Conservation (phyloP, 352 stramenopile genomes). For the Phytopythium aichiense region DNA sequence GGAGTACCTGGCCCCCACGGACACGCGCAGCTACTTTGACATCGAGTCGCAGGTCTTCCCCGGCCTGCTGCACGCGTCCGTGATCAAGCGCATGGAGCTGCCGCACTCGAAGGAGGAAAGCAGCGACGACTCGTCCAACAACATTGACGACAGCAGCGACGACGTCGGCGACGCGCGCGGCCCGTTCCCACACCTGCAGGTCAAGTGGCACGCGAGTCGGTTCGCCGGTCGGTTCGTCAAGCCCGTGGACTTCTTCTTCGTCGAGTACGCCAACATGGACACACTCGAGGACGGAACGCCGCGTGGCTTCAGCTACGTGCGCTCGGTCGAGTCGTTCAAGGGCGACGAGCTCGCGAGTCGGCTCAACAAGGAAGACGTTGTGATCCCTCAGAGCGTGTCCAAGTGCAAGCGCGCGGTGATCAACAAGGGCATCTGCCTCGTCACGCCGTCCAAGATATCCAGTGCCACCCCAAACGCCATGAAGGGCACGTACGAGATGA, state of each 20-base stretch:
- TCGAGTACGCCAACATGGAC: conserved; percentile 84
- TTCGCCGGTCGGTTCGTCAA: conserved; percentile 81
- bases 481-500: conserved; percentile 57
- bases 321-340: conserved; percentile 80
- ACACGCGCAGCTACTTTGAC: conserved; percentile 71
- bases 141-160: conserved; percentile 18
- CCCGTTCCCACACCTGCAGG: conserved; percentile 63
- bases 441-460: conserved; percentile 34
- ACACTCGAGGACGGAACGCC: conserved; percentile 53
- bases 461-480: conserved; percentile 1
- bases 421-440: conserved; percentile 76
- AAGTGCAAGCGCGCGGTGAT: conserved; percentile 86
- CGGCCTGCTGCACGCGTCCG: conserved; percentile 65
- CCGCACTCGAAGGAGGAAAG: conserved; percentile 18
- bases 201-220: conserved; percentile 85
- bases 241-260: conserved; percentile 83
- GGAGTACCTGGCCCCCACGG: conserved; percentile 68
- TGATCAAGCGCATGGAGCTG: conserved; percentile 80
- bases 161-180: conserved; percentile 40
- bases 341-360: conserved; percentile 71
- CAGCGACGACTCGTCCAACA: conserved; percentile 22
- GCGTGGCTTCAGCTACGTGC: conserved; percentile 73
- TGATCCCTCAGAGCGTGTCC: conserved; percentile 68
- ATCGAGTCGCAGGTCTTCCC: conserved; percentile 83
- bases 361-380: conserved; percentile 55